Conservation (phyloP, 805 yeast species). For the Starmerella gropengiesseri region DNA sequence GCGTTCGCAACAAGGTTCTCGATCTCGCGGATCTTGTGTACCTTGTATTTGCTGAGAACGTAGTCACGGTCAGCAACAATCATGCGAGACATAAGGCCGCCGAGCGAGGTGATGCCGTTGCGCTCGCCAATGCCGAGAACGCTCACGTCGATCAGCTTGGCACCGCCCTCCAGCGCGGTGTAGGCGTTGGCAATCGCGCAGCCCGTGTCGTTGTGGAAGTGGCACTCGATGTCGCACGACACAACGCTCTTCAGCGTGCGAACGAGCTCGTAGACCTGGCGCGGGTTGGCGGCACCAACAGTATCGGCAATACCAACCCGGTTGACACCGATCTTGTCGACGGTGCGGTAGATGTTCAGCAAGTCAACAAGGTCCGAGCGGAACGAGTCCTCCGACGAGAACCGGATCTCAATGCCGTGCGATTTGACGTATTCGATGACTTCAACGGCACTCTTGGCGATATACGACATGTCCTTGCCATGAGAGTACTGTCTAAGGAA, state of each 20-base stretch:
- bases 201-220: conserved; percentile 98
- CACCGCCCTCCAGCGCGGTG: conserved; percentile 97
- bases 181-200: conserved; percentile 98
- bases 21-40: conserved; percentile 89
- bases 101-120: conserved; percentile 94
- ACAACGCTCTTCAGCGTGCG: conserved; percentile 89
- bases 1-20: conserved; percentile 96
- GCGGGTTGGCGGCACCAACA: conserved; percentile 97
- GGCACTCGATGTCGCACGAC: conserved; percentile 94
- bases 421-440: conserved; percentile 95
- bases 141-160: conserved; percentile 84
- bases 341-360: conserved; percentile 90
- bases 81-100: conserved; percentile 99
- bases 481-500: conserved; percentile 89
- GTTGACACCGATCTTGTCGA: conserved; percentile 93
- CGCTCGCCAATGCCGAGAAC: conserved; percentile 98
- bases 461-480: conserved; percentile 97
- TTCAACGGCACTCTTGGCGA: conserved; percentile 90
- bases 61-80: conserved; percentile 96
- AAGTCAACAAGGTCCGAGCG: conserved; percentile 92
- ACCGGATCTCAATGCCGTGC: conserved; percentile 92
- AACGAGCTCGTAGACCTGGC: conserved; percentile 95
- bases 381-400: conserved; percentile 94
- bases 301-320: conserved; percentile 99
- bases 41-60: conserved; percentile 84